A percentile compares a stretch with the other conserved stretches of the same genome.
Conservation (phyloP, 2,329 filamentous ascomycete species). For the Podosphaera xanthii region DNA sequence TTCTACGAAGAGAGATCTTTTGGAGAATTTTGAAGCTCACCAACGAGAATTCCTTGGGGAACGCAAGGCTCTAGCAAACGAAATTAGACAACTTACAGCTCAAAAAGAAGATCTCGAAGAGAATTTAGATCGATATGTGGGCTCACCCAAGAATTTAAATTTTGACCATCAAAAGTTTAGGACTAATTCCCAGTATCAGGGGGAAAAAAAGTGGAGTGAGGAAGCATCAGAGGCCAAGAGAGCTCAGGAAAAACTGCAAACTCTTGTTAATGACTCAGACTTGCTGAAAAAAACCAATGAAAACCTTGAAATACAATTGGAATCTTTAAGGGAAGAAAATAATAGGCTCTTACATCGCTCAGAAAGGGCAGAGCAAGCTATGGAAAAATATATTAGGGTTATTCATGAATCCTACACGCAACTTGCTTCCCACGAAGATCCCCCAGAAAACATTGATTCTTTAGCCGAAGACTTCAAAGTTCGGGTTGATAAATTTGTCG, state of each 20-base stretch:
- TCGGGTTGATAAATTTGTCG: slow-evolving; percentile 32
- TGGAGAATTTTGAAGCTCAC: slow-evolving; percentile 83
- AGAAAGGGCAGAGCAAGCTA: slow-evolving; percentile 26
- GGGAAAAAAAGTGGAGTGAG: slow-evolving; percentile 38
- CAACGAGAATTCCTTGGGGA: slow-evolving; percentile 76
- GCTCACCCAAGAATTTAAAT: slow-evolving; percentile 65
- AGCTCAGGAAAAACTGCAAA: slow-evolving; percentile 37
- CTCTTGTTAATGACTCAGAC: slow-evolving; percentile 35
- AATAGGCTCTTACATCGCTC: slow-evolving; percentile 28
- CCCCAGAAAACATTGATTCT: slow-evolving; percentile 32
- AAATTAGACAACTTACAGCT: slow-evolving; percentile 53
- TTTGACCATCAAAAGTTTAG: slow-evolving; percentile 33
- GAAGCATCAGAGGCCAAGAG: slow-evolving; percentile 33
- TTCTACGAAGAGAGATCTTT: slow-evolving; percentile 78
- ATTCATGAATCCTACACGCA: slow-evolving; percentile 36
- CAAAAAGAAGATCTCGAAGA: slow-evolving; percentile 78
- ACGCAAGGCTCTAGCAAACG: slow-evolving; percentile 58
- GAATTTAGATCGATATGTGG: slow-evolving; percentile 65
- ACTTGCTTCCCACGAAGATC: slow-evolving; percentile 27
- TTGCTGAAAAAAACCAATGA: slow-evolving; percentile 36
- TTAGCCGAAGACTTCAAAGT: slow-evolving; percentile 37
- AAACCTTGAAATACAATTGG: slow-evolving; percentile 32
- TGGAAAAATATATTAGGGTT: slow-evolving; percentile 27
- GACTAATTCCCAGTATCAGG: slow-evolving; percentile 43
- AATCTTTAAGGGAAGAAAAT: slow-evolving; percentile 30